Percentiles rank a stretch among this genome's conserved stretches.
These are phyloP conservation scores for Amanita rimosa DNA, from an alignment of 768 basidiomycete species.

Conservation along the genomic window DNA sequence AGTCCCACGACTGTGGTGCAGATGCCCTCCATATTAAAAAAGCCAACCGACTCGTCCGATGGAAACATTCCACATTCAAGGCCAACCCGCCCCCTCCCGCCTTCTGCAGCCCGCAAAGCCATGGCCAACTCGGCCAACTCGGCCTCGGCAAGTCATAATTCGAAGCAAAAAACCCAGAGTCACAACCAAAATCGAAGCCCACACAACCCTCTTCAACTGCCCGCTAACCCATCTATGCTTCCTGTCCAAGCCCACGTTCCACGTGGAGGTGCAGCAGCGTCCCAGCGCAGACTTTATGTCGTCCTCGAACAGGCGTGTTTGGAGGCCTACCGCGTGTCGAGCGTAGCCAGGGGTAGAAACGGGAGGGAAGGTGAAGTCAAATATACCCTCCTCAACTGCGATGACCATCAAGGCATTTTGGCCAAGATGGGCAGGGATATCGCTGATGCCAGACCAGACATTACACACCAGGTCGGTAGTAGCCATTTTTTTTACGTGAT, in stretches of 20 bases:
- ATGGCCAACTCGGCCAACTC: constrained; percentile 11
- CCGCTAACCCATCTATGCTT: constrained; percentile 68
- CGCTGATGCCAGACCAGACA: constrained; percentile 97
- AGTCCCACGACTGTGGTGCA: neutral
- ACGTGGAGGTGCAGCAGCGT: constrained; percentile 36
- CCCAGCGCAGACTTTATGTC: constrained; percentile 71
- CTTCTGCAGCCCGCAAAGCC: constrained; percentile 46
- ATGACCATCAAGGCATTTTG: constrained; percentile 97
- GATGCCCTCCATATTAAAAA: neutral
- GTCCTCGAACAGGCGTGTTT: constrained; percentile 91
- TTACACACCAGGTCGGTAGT: constrained; percentile 83
- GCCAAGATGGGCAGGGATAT: constrained; percentile 98
- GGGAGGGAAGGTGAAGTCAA: constrained; percentile 73
- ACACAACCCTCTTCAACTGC: constrained; percentile 30
- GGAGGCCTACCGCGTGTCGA: constrained; percentile 84
- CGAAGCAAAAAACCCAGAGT: constrained; percentile 13
- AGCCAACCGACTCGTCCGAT: neutral
- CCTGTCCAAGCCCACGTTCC: constrained; percentile 75
- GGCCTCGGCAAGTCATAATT: too few species aligned
- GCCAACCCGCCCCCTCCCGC: constrained; percentile 55
- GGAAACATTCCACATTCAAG: constrained; percentile 12
- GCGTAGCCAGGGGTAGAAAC: constrained; percentile 36
- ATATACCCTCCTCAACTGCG: constrained; percentile 95
- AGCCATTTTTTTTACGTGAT: constrained; percentile 6
- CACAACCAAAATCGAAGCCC: constrained; percentile 9